Conservation (phyloP, 495 filamentous ascomycete genomes). For the Filosporella fistucella region DNA sequence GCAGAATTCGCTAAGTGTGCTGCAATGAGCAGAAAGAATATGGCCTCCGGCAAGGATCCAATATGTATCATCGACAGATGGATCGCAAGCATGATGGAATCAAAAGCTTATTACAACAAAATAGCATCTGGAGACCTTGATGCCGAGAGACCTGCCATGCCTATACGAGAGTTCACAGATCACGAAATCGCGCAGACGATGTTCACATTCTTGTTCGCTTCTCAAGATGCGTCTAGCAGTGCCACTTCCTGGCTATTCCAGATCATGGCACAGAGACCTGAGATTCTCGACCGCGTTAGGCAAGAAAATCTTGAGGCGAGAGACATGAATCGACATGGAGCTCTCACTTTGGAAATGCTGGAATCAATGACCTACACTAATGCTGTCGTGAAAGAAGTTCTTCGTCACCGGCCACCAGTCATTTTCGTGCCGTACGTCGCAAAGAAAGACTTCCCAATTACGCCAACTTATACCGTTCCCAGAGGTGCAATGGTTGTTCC, state of each 20-base stretch:
- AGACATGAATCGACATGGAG: slow-evolving; percentile 66
- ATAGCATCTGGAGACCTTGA: slow-evolving; percentile 49
- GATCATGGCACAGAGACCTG: slow-evolving; percentile 87
- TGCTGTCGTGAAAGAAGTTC: slow-evolving; percentile 87
- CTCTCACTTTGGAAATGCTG: slow-evolving; percentile 73
- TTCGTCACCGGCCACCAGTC: slow-evolving; percentile 93
- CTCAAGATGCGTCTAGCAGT: slow-evolving; percentile 92
- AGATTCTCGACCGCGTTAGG: slow-evolving; percentile 82
- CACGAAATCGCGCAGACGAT: slow-evolving; percentile 91
- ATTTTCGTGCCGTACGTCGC: slow-evolving; percentile 94
- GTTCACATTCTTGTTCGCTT: slow-evolving; percentile 97
- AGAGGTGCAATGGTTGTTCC: slow-evolving; percentile 96
- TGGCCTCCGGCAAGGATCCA: slow-evolving; percentile 82
- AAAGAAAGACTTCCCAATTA: slow-evolving; percentile 94
- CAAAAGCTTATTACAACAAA: slow-evolving; percentile 38
- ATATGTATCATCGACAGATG: slow-evolving; percentile 93
- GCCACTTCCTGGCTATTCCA: slow-evolving; percentile 96
- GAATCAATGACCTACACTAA: slow-evolving; percentile 89
- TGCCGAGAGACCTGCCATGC: slow-evolving; percentile 70
- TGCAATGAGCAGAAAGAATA: slow-evolving; percentile 83
- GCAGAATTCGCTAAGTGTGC: slow-evolving; percentile 87
- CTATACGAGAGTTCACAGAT: slow-evolving; percentile 84
- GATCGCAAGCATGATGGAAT: slow-evolving; percentile 74
- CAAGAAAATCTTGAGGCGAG: slow-evolving; percentile 82
- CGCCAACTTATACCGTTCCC: slow-evolving; percentile 80